These are phyloP conservation scores for Saturnispora bothae DNA, from an alignment of 805 yeast genomes.

Conservation along the genomic window DNA sequence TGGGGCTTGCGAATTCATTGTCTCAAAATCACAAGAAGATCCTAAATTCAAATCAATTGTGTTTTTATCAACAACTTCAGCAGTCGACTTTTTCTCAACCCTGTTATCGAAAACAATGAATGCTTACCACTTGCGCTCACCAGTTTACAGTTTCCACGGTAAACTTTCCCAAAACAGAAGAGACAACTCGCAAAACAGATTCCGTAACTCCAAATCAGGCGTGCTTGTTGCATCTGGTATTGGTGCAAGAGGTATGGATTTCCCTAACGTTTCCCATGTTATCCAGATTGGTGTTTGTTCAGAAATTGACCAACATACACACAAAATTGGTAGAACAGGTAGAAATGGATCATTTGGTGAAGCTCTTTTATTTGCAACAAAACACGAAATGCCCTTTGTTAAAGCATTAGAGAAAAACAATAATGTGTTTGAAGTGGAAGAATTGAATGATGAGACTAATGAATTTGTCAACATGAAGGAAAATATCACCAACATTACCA, in stretches of 20 bases:
- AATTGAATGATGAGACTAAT: slow-evolving; percentile 30
- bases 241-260: slow-evolving; percentile 95
- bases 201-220: slow-evolving; percentile 33
- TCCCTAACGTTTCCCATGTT: slow-evolving; percentile 79
- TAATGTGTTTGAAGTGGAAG: slow-evolving; percentile 39
- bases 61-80: slow-evolving; percentile 68
- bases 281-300: slow-evolving; percentile 72
- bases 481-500: slow-evolving; percentile 16
- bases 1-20: slow-evolving; percentile 40
- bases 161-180: slow-evolving; percentile 61
- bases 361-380: slow-evolving; percentile 50
- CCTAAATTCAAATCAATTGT: slow-evolving; percentile 64
- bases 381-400: slow-evolving; percentile 48
- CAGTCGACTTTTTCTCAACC: slow-evolving; percentile 47
- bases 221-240: slow-evolving; percentile 81
- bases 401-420: slow-evolving; percentile 41
- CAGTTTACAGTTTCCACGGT: slow-evolving; percentile 47
- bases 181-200: slow-evolving; percentile 22
- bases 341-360: slow-evolving; percentile 78
- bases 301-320: slow-evolving; percentile 72
- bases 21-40: slow-evolving; percentile 27
- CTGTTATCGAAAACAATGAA: slow-evolving; percentile 25
- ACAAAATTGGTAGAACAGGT: slow-evolving; percentile 93
- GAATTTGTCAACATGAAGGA: slow-evolving; percentile 27
- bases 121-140: slow-evolving; percentile 13